Evolutionary conservation across 192 early-diverging fungal genomes (phyloP), one percentile per base, ranked within the genome.

Genomic region (Pilobolus umbonatus): DNA sequence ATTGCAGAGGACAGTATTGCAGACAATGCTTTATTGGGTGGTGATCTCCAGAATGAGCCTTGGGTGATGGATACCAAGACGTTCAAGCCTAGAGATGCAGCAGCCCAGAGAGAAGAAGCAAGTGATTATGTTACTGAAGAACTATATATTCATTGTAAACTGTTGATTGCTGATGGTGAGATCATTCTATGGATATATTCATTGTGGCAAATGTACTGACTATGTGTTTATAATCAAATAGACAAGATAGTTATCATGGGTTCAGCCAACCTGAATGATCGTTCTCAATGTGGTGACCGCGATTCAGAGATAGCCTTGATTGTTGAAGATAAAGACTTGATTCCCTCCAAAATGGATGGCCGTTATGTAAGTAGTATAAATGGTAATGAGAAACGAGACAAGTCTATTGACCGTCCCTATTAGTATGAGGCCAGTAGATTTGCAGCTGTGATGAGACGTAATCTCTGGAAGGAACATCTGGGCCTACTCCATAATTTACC

Each of bases 201-300:
- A n/a, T n/a, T n/a, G n/a, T n/a, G n/a, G n/a, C n/a, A n/a, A n/a
- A n/a, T 12, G 14, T 31, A 51, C 19, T 5, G 5, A 44, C 22
- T 1, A n/a, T 30, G 0, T 24, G 44, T 25, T n/a, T 44, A 29
- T 55, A 2, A 24, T 11, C n/a, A n/a, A n/a, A n/a, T 49, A 69
- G 92, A 95, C 69, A 81, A 83, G 8, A 74, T 81, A 29, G 90
- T 88, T 30, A 82, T 95, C 30, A 85, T 88, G 67, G 93, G 93
- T 9, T 90, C 88, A 25, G 89, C 91, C 36, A 95, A 95, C 65
- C 80, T 95, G 65, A 95, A 95, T 65, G 93, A 95, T 73, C 86
- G 93, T 4, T 95, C 93, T 0, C 90, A 90, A 73, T 69, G 83
- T 40, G 93, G 93, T 32, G 83, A 84, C 57, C 87, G 86, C 54